Conservation (phyloP, 2,329 filamentous ascomycete species). For the Microdochium paspali region DNA sequence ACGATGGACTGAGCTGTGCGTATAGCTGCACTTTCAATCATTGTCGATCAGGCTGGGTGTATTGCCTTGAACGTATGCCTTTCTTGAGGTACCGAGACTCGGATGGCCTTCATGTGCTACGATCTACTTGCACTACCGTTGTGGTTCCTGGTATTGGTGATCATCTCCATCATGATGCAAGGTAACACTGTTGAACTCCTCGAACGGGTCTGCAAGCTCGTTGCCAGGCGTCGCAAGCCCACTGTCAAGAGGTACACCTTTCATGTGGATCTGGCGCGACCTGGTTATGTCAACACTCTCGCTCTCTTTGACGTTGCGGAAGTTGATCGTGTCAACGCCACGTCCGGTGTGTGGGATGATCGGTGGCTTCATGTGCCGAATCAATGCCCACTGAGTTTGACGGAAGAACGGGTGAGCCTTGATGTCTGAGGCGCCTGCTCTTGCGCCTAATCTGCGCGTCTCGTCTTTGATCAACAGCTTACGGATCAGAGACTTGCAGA, state of each 20-base stretch:
- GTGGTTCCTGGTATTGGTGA: constrained; percentile 27
- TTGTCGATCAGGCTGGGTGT: too few species aligned
- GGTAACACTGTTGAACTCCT: constrained; percentile 98
- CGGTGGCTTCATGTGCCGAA: constrained; percentile 95
- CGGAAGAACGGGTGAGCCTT: constrained; percentile 96
- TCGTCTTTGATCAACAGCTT: constrained; percentile 98
- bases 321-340: constrained; percentile 90
- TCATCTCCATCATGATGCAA: constrained; percentile 93
- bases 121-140: constrained; percentile 13
- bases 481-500: constrained; percentile 93
- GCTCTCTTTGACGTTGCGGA: constrained; percentile 95
- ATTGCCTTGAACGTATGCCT: too few species aligned
- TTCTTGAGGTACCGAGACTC: too few species aligned
- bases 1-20: background rate
- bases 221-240: constrained; percentile 76
- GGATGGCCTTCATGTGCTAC: too few species aligned
- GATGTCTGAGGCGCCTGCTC: constrained; percentile 92
- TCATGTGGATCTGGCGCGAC: constrained; percentile 42
- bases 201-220: constrained; percentile 82
- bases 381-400: constrained; percentile 89
- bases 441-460: constrained; percentile 81
- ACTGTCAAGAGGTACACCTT: constrained; percentile 80
- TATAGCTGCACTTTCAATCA: too few species aligned
- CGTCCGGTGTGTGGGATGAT: constrained; percentile 89
- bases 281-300: constrained; percentile 81